phyloP scores from a whole-genome alignment of 2,329 filamentous ascomycete genomes.

The Calonectria montana region DNA sequence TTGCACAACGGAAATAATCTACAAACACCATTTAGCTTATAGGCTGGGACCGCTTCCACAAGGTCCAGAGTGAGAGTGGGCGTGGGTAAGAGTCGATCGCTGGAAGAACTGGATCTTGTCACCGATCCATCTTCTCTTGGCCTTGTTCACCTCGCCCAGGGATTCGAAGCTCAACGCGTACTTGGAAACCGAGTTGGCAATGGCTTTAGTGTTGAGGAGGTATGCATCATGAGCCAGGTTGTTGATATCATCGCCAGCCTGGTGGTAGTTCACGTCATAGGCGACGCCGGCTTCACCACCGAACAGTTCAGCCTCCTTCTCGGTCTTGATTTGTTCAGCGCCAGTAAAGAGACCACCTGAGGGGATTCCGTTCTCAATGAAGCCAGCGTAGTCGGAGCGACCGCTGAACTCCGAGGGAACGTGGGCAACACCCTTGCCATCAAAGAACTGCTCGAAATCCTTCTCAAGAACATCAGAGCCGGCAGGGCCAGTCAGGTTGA shows the following conservation, averaged over 20 bases:
- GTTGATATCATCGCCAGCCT: conserved; percentile 54
- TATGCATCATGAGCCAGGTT: conserved; percentile 56
- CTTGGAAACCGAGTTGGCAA: conserved; percentile 55
- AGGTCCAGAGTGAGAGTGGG: conserved; percentile 44
- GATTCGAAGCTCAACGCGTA: conserved; percentile 53
- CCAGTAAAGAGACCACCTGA: conserved; percentile 77
- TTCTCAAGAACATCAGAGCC: conserved; percentile 71
- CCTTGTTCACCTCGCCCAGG: conserved; percentile 43
- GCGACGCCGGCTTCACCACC: conserved; percentile 68
- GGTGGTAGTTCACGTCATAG: conserved; percentile 60
- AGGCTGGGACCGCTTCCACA: conserved; percentile 41
- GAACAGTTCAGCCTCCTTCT: conserved; percentile 68
- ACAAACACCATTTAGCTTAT: neutral
- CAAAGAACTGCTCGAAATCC: conserved; percentile 68
- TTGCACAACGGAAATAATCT: neutral
- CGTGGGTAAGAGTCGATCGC: conserved; percentile 35
- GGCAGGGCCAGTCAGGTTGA: conserved; percentile 64
- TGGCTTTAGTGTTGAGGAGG: conserved; percentile 57
- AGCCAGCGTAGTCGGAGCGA: conserved; percentile 75
- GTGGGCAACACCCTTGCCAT: conserved; percentile 58
- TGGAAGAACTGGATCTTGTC: conserved; percentile 45
- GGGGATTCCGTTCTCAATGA: conserved; percentile 74
- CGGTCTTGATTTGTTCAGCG: conserved; percentile 72
- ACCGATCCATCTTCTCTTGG: conserved; percentile 44
- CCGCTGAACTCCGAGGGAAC: conserved; percentile 73